Evolutionary conservation across 352 stramenopile genomes (phyloP).

Genomic region (Pythium utonaiense): DNA sequence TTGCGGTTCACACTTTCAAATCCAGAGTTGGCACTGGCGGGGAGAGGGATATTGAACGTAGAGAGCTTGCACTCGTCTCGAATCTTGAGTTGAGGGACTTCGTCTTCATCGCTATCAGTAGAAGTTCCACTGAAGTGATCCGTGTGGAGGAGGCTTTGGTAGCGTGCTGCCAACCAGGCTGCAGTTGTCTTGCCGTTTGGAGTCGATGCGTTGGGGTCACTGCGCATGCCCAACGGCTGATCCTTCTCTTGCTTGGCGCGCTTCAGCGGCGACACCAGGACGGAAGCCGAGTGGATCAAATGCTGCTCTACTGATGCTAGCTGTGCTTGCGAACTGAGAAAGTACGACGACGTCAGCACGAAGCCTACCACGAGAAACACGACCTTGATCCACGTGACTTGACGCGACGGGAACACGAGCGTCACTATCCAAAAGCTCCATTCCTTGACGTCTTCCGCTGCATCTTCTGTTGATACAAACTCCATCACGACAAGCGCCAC

Average conservation of each 20-base stretch:
- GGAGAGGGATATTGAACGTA: background rate
- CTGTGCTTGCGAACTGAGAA: constrained; percentile 23
- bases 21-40: background rate
- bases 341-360: constrained; percentile 40
- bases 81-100: constrained; percentile 34
- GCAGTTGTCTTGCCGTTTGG: constrained; percentile 15
- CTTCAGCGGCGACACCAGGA: constrained; percentile 17
- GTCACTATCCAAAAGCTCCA: constrained; percentile 26
- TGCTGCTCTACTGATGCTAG: constrained; percentile 21
- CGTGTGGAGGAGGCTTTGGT: constrained; percentile 9
- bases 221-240: background rate
- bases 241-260: background rate
- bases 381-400: constrained; percentile 44
- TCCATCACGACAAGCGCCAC: constrained; percentile 21
- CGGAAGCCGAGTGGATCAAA: constrained; percentile 19
- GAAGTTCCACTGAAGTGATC: constrained; percentile 12
- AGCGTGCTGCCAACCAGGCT: constrained; percentile 18
- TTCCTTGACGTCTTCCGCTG: constrained; percentile 9
- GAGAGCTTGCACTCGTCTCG: constrained; percentile 24
- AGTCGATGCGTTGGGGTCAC: constrained; percentile 6
- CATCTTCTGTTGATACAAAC: background rate
- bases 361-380: constrained; percentile 34
- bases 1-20: constrained; percentile 30
- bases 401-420: constrained; percentile 44
- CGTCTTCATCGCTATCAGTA: constrained; percentile 12